Conservation (phyloP, 2,329 filamentous ascomycete species). For the Diplodia mutila region DNA sequence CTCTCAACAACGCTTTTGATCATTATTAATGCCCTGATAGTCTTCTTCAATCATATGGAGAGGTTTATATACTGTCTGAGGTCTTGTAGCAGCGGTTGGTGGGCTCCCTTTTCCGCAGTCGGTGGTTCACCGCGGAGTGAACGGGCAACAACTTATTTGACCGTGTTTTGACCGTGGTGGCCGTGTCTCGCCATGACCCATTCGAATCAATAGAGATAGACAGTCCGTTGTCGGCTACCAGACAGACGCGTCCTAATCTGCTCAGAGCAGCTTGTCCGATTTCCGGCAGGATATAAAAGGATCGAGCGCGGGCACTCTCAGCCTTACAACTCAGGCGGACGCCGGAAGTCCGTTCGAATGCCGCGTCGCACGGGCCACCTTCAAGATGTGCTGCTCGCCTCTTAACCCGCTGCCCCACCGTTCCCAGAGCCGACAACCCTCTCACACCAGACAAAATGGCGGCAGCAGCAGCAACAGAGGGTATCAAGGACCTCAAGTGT, state of each 20-base stretch:
- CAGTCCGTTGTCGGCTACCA: conserved; percentile 9
- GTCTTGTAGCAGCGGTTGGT: too few relatives aligned
- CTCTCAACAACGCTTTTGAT: neutral
- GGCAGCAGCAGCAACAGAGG: conserved; percentile 44
- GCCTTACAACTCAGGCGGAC: conserved; percentile 6
- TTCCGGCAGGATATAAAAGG: neutral
- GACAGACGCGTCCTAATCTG: neutral
- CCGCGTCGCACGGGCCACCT: conserved; percentile 20
- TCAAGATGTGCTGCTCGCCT: conserved; percentile 23
- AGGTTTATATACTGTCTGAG: neutral
- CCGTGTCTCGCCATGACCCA: conserved; percentile 4
- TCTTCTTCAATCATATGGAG: neutral
- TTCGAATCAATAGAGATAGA: conserved; percentile 1
- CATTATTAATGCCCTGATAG: neutral
- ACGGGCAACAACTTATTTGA: neutral
- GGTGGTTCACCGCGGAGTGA: neutral
- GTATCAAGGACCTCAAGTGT: conserved; percentile 45
- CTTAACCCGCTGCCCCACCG: conserved; percentile 10
- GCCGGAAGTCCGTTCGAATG: conserved; percentile 15
- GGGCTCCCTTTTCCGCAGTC: neutral
- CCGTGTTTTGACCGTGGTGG: neutral
- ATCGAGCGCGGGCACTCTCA: neutral
- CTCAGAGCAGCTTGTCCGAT: neutral
- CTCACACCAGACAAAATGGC: conserved; percentile 37
- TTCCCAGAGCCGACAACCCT: neutral